These are phyloP conservation scores for Mucor ambiguus DNA, from an alignment of 371 early-diverging fungal genomes.

Conservation along the genomic window DNA sequence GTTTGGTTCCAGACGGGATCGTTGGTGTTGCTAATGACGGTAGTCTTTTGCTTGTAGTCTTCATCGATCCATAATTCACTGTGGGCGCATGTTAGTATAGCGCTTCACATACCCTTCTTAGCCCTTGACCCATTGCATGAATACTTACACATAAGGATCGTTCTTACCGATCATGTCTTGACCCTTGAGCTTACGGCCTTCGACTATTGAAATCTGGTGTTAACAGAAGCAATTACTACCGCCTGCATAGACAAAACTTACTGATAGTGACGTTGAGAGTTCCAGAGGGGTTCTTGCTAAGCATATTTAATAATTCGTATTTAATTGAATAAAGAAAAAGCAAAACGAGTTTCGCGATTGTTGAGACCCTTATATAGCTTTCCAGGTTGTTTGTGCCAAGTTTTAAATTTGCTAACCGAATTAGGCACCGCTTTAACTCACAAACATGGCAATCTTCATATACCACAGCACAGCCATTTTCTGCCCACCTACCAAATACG, in stretches of 20 bases:
- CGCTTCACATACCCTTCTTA: neutral
- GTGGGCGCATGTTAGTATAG: neutral
- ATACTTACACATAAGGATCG: constrained; percentile 35
- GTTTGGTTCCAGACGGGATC: constrained; percentile 41
- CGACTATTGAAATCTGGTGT: constrained; percentile 16
- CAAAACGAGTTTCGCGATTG: neutral
- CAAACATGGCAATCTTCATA: neutral
- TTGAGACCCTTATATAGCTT: constrained; percentile 15
- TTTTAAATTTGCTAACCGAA: neutral
- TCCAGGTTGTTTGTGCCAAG: neutral
- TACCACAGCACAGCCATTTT: neutral
- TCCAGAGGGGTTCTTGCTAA: constrained; percentile 27
- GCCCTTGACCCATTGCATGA: neutral
- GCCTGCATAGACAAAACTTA: constrained; percentile 10
- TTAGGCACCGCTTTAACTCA: neutral
- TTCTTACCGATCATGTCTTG: constrained; percentile 31
- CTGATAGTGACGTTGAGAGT: constrained; percentile 30
- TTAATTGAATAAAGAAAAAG: constrained; percentile 1
- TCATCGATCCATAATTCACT: constrained; percentile 33
- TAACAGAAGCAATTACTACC: neutral
- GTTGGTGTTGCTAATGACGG: constrained; percentile 52
- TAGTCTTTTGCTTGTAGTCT: constrained; percentile 45
- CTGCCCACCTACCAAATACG: neutral
- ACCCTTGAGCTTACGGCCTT: constrained; percentile 30
- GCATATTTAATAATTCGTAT: constrained; percentile 12